A percentile compares a stretch with the other conserved stretches of the same genome.
Evolutionary conservation across 495 filamentous ascomycete genomes (phyloP).

Genomic region (Annulohypoxylon stygium): DNA sequence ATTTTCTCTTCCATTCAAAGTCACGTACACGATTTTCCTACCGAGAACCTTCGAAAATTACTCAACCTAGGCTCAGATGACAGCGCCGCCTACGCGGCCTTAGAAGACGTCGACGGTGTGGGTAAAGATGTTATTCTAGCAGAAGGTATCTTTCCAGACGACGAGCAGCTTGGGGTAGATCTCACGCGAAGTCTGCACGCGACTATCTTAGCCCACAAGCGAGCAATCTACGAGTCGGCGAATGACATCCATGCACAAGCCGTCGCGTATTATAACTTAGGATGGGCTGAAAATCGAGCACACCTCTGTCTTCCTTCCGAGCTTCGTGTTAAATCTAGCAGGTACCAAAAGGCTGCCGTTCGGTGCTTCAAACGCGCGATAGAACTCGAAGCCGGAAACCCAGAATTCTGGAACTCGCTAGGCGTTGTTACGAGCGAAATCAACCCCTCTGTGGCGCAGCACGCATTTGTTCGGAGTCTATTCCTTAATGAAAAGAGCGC

Average conservation of each 20-base stretch:
- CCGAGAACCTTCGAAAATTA: slow-evolving; percentile 65
- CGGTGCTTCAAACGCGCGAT: slow-evolving; percentile 97
- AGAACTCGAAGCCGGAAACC: slow-evolving; percentile 92
- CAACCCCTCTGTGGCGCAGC: slow-evolving; percentile 90
- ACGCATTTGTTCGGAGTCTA: slow-evolving; percentile 91
- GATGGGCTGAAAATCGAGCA: slow-evolving; percentile 89
- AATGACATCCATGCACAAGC: slow-evolving; percentile 91
- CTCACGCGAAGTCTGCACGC: slow-evolving; percentile 69
- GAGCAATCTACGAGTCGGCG: slow-evolving; percentile 78
- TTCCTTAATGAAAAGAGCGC: slow-evolving; percentile 90
- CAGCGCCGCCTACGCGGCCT: slow-evolving; percentile 67
- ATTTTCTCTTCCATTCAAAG: slow-evolving; percentile 83
- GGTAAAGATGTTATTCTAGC: slow-evolving; percentile 63
- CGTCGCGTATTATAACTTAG: slow-evolving; percentile 95
- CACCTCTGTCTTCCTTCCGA: slow-evolving; percentile 70
- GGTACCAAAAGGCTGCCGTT: slow-evolving; percentile 83
- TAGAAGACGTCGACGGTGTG: slow-evolving; percentile 79
- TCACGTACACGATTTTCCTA: slow-evolving; percentile 70
- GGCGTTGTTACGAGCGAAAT: slow-evolving; percentile 88
- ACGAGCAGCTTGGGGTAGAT: slow-evolving; percentile 63
- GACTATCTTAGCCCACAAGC: slow-evolving; percentile 87
- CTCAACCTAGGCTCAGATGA: slow-evolving; percentile 65
- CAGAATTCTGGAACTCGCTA: slow-evolving; percentile 98
- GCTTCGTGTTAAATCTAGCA: slow-evolving; percentile 65
- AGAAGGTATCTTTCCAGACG: slow-evolving; percentile 57